Evolutionary conservation across 768 basidiomycete genomes (phyloP).

Genomic region (Gloeostereum incarnatum): DNA sequence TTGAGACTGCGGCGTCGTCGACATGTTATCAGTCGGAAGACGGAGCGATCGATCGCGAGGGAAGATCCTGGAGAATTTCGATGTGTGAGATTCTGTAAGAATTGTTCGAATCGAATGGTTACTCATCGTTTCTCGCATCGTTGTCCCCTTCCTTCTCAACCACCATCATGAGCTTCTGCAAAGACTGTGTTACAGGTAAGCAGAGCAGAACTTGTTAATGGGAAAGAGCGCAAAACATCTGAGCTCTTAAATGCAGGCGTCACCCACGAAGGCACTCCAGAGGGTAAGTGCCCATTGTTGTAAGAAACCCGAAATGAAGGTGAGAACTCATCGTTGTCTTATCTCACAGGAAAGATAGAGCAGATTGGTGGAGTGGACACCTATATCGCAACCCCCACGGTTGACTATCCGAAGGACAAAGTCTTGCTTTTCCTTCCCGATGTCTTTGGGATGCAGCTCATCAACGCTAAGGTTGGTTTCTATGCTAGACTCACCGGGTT

Average conservation of each 20-base stretch:
- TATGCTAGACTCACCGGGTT: neutral
- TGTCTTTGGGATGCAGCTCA: constrained; percentile 37
- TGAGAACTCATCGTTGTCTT: constrained; percentile 4
- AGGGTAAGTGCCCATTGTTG: constrained; percentile 20
- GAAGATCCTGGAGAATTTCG: no score
- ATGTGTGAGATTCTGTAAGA: no score
- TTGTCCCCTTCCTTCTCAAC: no score
- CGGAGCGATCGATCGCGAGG: no score
- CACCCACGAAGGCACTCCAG: constrained; percentile 37
- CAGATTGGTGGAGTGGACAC: constrained; percentile 34
- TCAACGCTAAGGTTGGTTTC: constrained; percentile 32
- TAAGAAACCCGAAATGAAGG: no score
- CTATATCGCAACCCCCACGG: constrained; percentile 45
- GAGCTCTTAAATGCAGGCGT: constrained; percentile 25
- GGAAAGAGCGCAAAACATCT: neutral
- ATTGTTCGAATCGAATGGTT: no score
- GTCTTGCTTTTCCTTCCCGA: constrained; percentile 47
- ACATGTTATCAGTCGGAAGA: no score
- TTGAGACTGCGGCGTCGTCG: no score
- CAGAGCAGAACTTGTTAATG: neutral
- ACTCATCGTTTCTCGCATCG: no score
- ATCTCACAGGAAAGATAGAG: constrained; percentile 33
- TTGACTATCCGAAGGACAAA: constrained; percentile 44
- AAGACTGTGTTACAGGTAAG: constrained; percentile 46
- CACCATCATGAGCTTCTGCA: constrained; percentile 43